These are phyloP conservation scores for Turritis glabra DNA, from an alignment of 345 rosid species.

Conservation along the genomic window DNA sequence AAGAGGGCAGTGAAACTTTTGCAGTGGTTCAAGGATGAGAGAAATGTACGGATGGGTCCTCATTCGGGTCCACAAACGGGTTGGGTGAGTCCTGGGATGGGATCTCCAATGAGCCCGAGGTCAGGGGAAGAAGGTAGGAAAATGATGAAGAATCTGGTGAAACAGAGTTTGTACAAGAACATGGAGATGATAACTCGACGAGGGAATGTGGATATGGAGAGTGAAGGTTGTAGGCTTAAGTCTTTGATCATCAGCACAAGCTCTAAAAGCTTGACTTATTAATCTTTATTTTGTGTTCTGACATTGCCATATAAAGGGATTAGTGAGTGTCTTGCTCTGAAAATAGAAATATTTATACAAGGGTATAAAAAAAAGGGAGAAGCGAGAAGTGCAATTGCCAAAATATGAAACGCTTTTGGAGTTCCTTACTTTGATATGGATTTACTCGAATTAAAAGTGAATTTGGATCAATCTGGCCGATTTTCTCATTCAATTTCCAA, in stretches of 20 bases:
- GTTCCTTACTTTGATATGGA: neutral
- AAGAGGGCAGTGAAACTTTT: conserved; percentile 79
- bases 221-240: conserved; percentile 54
- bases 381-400: neutral
- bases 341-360: neutral
- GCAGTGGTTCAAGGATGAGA: conserved; percentile 94
- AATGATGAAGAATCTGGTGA: conserved; percentile 79
- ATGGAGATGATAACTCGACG: conserved; percentile 82
- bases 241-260: conserved; percentile 76
- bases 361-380: neutral
- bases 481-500: too few species aligned
- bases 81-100: conserved; percentile 41
- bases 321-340: conserved; percentile 22
- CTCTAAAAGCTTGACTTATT: conserved; percentile 89
- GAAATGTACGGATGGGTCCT: conserved; percentile 78
- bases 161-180: conserved; percentile 81
- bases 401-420: neutral
- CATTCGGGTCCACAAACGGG: conserved; percentile 93
- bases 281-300: neutral
- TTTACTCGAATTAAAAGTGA: neutral
- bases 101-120: conserved; percentile 57
- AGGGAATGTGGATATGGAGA: conserved; percentile 49
- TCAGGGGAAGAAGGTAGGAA: conserved; percentile 66
- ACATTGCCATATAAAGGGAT: conserved; percentile 15
- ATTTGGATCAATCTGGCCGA: neutral